phyloP scores from a whole-genome alignment of 306 rosid genomes.

The Datisca glomerata region DNA sequence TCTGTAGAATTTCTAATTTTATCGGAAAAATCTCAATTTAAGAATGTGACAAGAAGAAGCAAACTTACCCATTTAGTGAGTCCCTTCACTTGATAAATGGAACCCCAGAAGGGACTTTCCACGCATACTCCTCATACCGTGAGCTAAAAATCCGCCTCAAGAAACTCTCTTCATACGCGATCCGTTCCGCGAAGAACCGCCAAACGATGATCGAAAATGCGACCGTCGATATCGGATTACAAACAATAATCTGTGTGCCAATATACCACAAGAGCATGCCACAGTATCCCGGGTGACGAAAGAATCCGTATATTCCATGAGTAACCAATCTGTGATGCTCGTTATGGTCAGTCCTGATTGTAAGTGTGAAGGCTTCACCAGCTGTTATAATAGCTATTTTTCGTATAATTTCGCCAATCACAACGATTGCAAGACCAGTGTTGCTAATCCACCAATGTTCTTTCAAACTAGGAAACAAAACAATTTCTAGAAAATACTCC shows the following conservation, averaged over 20 bases:
- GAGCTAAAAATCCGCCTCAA: slow-evolving; percentile 62
- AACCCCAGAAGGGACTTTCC: slow-evolving; percentile 56
- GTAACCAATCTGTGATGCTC: slow-evolving; percentile 55
- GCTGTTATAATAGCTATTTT: slow-evolving; percentile 69
- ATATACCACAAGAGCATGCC: slow-evolving; percentile 84
- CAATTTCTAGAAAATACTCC: slow-evolving; percentile 52
- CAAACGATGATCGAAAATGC: slow-evolving; percentile 61
- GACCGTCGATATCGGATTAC: slow-evolving; percentile 68
- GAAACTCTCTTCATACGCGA: slow-evolving; percentile 78
- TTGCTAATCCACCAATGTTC: slow-evolving; percentile 57
- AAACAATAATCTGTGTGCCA: slow-evolving; percentile 87
- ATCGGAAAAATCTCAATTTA: too few species aligned
- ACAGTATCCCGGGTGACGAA: slow-evolving; percentile 81
- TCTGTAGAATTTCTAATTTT: too few species aligned
- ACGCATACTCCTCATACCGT: slow-evolving; percentile 46
- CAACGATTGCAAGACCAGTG: slow-evolving; percentile 48
- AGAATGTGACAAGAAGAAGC: too few species aligned
- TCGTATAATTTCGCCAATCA: slow-evolving; percentile 62
- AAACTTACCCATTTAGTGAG: too few species aligned
- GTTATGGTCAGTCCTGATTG: slow-evolving; percentile 35
- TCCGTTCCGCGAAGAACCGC: slow-evolving; percentile 36
- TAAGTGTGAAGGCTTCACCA: slow-evolving; percentile 66
- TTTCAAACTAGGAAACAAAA: slow-evolving; percentile 55
- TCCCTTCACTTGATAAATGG: too few species aligned
- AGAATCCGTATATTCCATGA: slow-evolving; percentile 50